phyloP scores from a whole-genome alignment of 352 stramenopile genomes.

The Phytophthora podocarpi region DNA sequence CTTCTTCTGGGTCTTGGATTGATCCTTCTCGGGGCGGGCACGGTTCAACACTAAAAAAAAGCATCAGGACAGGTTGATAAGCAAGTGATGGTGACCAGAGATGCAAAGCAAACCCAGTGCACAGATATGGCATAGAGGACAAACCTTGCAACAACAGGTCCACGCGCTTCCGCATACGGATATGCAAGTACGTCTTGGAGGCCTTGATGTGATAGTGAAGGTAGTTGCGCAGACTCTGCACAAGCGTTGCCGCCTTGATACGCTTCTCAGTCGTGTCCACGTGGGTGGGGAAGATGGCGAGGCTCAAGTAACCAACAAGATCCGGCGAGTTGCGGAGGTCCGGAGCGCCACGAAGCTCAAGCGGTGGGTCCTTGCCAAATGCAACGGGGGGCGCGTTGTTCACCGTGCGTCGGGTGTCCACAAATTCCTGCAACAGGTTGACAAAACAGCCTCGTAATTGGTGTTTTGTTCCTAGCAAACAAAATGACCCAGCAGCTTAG shows the following conservation, averaged over 20 bases:
- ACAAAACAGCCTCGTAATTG: constrained; percentile 6
- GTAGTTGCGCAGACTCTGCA: constrained; percentile 93
- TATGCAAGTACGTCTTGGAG: constrained; percentile 96
- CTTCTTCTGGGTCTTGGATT: constrained; percentile 91
- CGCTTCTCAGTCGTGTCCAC: constrained; percentile 89
- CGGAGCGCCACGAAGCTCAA: constrained; percentile 79
- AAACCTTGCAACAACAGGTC: constrained; percentile 90
- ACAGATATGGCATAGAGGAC: no score
- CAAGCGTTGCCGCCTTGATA: constrained; percentile 85
- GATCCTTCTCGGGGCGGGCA: constrained; percentile 88
- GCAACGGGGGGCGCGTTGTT: constrained; percentile 93
- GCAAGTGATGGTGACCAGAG: not conserved
- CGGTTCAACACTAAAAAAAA: constrained; percentile 87
- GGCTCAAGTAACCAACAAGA: constrained; percentile 90
- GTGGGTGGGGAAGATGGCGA: constrained; percentile 90
- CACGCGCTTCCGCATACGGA: constrained; percentile 95
- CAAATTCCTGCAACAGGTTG: constrained; percentile 81
- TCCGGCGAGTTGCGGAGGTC: constrained; percentile 65
- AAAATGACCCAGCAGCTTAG: no score
- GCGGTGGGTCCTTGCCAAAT: constrained; percentile 91
- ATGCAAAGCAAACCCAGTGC: not conserved
- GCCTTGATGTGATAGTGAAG: constrained; percentile 97
- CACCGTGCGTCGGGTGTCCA: constrained; percentile 91
- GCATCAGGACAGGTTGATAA: constrained; percentile 3
- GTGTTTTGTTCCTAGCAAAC: not conserved